These are phyloP conservation scores for Alternaria triticina DNA, from an alignment of 2,329 filamentous ascomycete species.

Conservation along the genomic window DNA sequence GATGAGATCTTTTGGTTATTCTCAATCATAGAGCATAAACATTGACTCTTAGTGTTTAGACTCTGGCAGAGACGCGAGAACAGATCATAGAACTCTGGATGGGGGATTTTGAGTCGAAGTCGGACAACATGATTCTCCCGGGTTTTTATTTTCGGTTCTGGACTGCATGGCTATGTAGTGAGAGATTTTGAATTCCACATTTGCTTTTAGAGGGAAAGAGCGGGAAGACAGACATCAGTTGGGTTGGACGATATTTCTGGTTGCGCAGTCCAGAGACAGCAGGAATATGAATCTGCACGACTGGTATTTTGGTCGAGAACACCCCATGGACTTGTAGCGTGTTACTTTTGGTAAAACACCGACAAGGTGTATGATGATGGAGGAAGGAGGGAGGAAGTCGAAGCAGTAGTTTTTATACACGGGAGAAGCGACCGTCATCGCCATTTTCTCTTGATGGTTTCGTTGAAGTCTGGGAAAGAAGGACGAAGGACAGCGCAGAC, in stretches of 20 bases:
- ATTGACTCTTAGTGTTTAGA: not conserved
- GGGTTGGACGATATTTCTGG: rapidly evolving
- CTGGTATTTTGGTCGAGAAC: too few species aligned
- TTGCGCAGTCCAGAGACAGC: not conserved
- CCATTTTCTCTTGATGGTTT: too few species aligned
- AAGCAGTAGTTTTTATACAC: not conserved
- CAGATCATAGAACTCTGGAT: not conserved
- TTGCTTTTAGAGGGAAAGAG: not conserved
- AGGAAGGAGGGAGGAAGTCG: not conserved
- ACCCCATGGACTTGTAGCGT: not conserved
- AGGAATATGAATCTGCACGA: too few species aligned
- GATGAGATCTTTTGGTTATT: not conserved
- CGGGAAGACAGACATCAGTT: not conserved
- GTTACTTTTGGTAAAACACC: not conserved
- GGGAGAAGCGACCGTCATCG: not conserved
- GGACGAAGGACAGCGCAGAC: not conserved
- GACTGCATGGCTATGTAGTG: not conserved
- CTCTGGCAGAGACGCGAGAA: not conserved
- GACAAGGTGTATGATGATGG: not conserved
- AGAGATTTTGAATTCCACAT: not conserved
- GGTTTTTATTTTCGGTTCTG: not conserved
- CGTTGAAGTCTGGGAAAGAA: not conserved
- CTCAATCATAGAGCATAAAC: not conserved
- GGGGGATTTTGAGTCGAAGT: not conserved
- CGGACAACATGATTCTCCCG: not conserved